Evolutionary conservation across 768 basidiomycete genomes (phyloP), one percentile per base, ranked within the genome.

Genomic region (Clitopilus passeckerianus): DNA sequence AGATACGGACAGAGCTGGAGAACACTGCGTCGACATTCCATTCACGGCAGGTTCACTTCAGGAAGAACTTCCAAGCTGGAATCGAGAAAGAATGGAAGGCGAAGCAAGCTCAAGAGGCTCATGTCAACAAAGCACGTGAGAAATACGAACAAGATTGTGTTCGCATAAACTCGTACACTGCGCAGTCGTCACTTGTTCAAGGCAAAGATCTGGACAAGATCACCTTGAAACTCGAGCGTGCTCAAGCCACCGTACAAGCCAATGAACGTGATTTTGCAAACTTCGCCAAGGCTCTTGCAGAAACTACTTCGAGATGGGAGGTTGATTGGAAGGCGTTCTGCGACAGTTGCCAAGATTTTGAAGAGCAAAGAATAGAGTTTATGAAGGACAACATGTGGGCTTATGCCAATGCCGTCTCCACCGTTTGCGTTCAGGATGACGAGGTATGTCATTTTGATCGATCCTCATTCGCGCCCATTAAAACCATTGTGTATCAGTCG

Each of bases 331-430:
- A 92, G 72, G 77, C 77, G 2, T 98, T 97, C 74, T 95, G 93
- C 68, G 97, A 99, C 72, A 85, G 84, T 46, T 93, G 93, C 62
- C 97, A 99, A 73, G 97, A 99, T 75, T 74, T 97, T 54, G 97
- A 99, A 67, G 95, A 98, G 65, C 89, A 95, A 60, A 84, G 97
- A n/a, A 75, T 95, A 68, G 93, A 95, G 61, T 93, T 96, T 70
- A 87, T 90, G 77, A 98, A 96, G 74, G 93, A 95, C 69, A 92
- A 91, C 64, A 81, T 97, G 73, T 99, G 97, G 96, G 84, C 86
- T 6, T 98, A 93, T 70, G 95, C 97, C 0, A 99, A 99, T 71
- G 89, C 90, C 0, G 88, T 97, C n/a, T 97, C 95, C 14, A 92
- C 90, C 10, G 91, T 95, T 14, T 98, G 97, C 65, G 95, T 99